These are phyloP conservation scores for Hypoxylon lienhwacheense DNA, from an alignment of 495 filamentous ascomycete genomes.

Conservation along the genomic window DNA sequence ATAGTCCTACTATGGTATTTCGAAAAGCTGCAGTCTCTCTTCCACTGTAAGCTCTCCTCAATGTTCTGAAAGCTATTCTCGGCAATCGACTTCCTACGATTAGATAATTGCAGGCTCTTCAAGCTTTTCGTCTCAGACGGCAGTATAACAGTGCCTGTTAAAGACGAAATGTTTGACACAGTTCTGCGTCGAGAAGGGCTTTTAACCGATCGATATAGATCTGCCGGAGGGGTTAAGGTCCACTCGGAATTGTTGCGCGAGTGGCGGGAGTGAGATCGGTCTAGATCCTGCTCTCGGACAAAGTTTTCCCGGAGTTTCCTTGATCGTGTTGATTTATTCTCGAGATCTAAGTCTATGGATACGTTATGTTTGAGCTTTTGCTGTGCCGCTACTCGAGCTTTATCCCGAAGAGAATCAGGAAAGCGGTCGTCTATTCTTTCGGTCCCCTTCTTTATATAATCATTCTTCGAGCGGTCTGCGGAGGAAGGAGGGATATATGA, in stretches of 20 bases:
- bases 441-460: constrained; percentile 3
- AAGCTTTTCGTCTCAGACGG: constrained; percentile 37
- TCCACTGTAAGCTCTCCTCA: constrained; percentile 11
- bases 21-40: constrained; percentile 12
- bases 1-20: constrained; percentile 13
- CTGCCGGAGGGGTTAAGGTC: not conserved
- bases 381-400: constrained; percentile 11
- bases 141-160: constrained; percentile 8
- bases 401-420: constrained; percentile 29
- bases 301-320: not conserved
- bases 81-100: constrained; percentile 2
- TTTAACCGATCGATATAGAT: constrained; percentile 5
- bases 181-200: constrained; percentile 19
- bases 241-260: constrained; percentile 10
- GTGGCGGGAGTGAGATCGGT: constrained; percentile 13
- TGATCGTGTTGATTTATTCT: not conserved
- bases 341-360: not conserved
- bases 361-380: not conserved
- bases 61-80: constrained; percentile 10
- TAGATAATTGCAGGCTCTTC: constrained; percentile 32
- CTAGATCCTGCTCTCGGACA: constrained; percentile 1
- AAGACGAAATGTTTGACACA: constrained; percentile 18
- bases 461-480: constrained; percentile 10
- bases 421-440: constrained; percentile 10
- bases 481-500: constrained; percentile 21